Evolutionary conservation across 306 rosid species (phyloP).

Genomic region (Castanea crenata): DNA sequence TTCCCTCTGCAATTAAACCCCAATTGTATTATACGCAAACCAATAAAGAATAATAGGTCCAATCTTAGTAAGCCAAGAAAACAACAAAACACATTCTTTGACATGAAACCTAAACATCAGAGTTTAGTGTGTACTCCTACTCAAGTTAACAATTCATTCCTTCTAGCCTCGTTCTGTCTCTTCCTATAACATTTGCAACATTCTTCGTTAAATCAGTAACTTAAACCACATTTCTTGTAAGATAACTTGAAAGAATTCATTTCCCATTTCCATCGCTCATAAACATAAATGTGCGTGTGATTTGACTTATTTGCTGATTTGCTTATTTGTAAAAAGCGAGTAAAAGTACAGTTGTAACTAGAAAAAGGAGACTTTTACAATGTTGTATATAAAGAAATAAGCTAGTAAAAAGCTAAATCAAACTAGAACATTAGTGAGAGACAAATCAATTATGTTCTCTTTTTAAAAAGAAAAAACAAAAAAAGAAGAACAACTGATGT

Average conservation of each 20-base stretch:
- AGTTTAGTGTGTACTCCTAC: too few species aligned
- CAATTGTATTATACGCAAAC: background rate
- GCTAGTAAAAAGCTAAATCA: too few species aligned
- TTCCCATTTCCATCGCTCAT: background rate
- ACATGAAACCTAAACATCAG: too few species aligned
- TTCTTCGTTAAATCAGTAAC: background rate
- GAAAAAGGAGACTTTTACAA: too few species aligned
- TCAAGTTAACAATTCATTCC: background rate
- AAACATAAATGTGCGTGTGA: background rate
- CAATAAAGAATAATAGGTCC: background rate
- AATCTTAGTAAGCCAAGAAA: background rate
- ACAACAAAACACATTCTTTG: background rate
- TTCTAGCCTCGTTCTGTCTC: background rate
- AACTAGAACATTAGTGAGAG: background rate
- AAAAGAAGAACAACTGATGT: background rate
- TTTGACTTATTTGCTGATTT: background rate
- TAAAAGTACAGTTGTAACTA: too few species aligned
- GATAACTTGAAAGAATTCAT: background rate
- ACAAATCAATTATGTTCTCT: background rate
- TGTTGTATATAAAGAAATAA: too few species aligned
- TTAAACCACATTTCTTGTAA: background rate
- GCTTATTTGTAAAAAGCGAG: too few species aligned
- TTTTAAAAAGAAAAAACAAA: background rate
- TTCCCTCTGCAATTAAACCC: constrained; percentile 43
- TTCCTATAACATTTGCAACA: background rate